Percentiles rank a stretch among this genome's conserved stretches.
Conservation (phyloP, 495 filamentous ascomycete genomes). For the Penicillium taxi region DNA sequence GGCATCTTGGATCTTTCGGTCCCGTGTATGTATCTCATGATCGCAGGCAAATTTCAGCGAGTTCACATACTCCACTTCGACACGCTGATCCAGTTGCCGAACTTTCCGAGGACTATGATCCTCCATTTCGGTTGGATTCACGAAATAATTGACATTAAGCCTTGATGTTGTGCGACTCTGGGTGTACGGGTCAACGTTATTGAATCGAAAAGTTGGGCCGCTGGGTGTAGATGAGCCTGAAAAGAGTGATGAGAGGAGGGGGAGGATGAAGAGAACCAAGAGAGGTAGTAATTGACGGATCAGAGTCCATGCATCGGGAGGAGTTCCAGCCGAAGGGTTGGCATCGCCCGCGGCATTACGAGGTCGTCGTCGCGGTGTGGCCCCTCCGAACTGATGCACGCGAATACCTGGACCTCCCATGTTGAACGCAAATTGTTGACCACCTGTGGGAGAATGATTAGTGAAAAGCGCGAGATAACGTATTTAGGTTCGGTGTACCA, state of each 20-base stretch:
- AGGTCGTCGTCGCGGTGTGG: conserved; percentile 58
- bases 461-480: not conserved
- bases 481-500: no score
- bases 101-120: conserved; percentile 60
- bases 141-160: conserved; percentile 70
- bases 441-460: not conserved
- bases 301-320: conserved; percentile 37
- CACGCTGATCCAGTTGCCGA: conserved; percentile 62
- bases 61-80: conserved; percentile 63
- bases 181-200: conserved; percentile 60
- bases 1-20: conserved; percentile 65
- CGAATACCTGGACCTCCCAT: conserved; percentile 74
- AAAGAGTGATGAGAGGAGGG: conserved; percentile 75
- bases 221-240: conserved; percentile 48
- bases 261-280: conserved; percentile 80
- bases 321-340: no score
- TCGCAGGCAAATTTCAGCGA: conserved; percentile 63
- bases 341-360: conserved; percentile 46
- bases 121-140: conserved; percentile 70
- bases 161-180: conserved; percentile 60
- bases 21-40: conserved; percentile 52
- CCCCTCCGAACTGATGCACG: conserved; percentile 80
- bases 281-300: conserved; percentile 70
- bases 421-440: conserved; percentile 52
- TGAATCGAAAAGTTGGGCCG: conserved; percentile 64